Percentiles rank a stretch among this genome's conserved stretches.
These are phyloP conservation scores for Amaranthus tricolor DNA, from an alignment of 179 eudicot species.

Conservation along the genomic window DNA sequence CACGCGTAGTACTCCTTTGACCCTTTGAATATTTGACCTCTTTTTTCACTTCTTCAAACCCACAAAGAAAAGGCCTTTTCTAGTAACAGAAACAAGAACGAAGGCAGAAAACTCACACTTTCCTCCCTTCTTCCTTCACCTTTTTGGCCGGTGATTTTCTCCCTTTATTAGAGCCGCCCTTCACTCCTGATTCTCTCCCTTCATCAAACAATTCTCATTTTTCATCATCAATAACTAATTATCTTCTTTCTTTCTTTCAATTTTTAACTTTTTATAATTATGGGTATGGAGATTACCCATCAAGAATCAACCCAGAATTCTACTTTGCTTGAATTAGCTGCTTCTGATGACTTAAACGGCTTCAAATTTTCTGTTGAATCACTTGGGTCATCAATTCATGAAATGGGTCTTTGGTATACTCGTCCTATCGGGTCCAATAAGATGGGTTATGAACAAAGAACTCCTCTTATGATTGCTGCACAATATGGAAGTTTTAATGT, in stretches of 20 bases:
- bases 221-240: no score
- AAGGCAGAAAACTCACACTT: slow-evolving; percentile 62
- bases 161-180: slow-evolving; percentile 37
- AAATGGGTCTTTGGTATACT: slow-evolving; percentile 61
- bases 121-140: slow-evolving; percentile 45
- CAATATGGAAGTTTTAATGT: slow-evolving; percentile 47
- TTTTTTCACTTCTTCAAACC: not conserved
- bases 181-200: not conserved
- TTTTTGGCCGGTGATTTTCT: slow-evolving; percentile 25
- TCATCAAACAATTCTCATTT: not conserved
- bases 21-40: slow-evolving; percentile 35
- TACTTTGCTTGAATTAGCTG: slow-evolving; percentile 73
- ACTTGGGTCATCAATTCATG: slow-evolving; percentile 32
- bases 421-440: slow-evolving; percentile 50
- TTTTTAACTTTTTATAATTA: not conserved
- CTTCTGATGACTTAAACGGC: slow-evolving; percentile 48
- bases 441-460: slow-evolving; percentile 62
- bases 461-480: slow-evolving; percentile 69
- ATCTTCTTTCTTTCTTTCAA: not conserved
- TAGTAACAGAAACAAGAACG: not conserved
- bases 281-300: slow-evolving; percentile 19
- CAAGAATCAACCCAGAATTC: slow-evolving; percentile 26
- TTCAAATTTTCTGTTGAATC: slow-evolving; percentile 54
- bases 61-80: not conserved
- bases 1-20: slow-evolving; percentile 34